phyloP scores from a whole-genome alignment of 2,329 filamentous ascomycete species.

The Diaporthe batatas region DNA sequence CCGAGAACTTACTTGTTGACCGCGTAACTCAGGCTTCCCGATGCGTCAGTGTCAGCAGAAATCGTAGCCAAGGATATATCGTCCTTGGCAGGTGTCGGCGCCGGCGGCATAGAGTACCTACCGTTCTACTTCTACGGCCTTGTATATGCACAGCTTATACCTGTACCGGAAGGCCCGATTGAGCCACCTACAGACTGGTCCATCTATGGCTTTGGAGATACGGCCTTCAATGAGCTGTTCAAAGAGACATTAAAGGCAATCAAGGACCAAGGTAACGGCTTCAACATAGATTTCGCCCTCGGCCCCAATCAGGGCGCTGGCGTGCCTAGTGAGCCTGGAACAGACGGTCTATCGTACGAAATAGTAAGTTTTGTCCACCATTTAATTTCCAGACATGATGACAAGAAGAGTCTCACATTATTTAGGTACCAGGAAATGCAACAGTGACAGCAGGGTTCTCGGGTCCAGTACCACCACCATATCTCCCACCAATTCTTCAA shows the following conservation, averaged over 20 bases:
- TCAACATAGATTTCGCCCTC: constrained; percentile 60
- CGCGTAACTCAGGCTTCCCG: constrained; percentile 4
- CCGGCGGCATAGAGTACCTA: constrained; percentile 35
- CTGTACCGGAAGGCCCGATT: neutral
- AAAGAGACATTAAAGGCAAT: constrained; percentile 47
- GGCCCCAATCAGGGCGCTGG: constrained; percentile 63
- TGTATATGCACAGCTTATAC: neutral
- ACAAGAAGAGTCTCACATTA: constrained; percentile 30
- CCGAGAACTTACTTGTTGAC: neutral
- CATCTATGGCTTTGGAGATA: constrained; percentile 52
- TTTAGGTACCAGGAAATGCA: constrained; percentile 32
- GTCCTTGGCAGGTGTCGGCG: constrained; percentile 22
- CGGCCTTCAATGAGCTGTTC: constrained; percentile 43
- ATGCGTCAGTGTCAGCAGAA: constrained; percentile 24
- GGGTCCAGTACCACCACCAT: constrained; percentile 24
- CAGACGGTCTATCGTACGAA: constrained; percentile 21
- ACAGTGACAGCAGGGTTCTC: constrained; percentile 19
- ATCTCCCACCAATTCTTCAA: constrained; percentile 26
- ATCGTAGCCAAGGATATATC: constrained; percentile 37
- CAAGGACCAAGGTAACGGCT: constrained; percentile 51
- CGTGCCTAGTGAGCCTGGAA: constrained; percentile 46
- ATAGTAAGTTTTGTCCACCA: constrained; percentile 49
- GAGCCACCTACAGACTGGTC: constrained; percentile 38
- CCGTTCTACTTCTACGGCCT: constrained; percentile 38
- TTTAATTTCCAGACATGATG: constrained; percentile 47